Evolutionary conservation across 2,329 filamentous ascomycete species (phyloP).

Genomic region (Madurella fahalii): DNA sequence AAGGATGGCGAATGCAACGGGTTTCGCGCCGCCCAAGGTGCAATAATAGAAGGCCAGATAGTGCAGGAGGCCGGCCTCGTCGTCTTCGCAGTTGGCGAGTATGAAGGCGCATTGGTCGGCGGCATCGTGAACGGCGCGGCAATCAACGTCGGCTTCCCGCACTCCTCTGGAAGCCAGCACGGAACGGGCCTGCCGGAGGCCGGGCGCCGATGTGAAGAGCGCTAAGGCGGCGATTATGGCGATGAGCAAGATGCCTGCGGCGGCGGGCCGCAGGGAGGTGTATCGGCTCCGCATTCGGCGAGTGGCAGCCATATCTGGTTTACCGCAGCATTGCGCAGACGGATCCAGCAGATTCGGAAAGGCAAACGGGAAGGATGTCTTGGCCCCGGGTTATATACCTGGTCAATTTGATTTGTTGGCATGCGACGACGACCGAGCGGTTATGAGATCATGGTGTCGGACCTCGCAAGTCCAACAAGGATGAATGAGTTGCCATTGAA

Average conservation of each 20-base stretch:
- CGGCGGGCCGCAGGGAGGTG: constrained; percentile 49
- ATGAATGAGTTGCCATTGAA: background rate
- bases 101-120: constrained; percentile 85
- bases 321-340: constrained; percentile 5
- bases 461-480: background rate
- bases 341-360: background rate
- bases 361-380: background rate
- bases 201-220: constrained; percentile 30
- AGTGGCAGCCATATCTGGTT: constrained; percentile 27
- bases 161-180: constrained; percentile 1
- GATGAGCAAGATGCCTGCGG: constrained; percentile 44
- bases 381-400: background rate
- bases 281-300: constrained; percentile 35
- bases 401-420: background rate
- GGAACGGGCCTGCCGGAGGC: background rate
- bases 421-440: background rate
- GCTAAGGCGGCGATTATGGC: constrained; percentile 44
- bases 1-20: constrained; percentile 74
- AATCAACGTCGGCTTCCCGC: constrained; percentile 45
- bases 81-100: constrained; percentile 73
- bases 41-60: constrained; percentile 95
- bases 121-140: constrained; percentile 72
- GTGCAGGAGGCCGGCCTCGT: constrained; percentile 83
- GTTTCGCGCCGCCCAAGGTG: constrained; percentile 60
- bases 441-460: constrained; percentile 13